Percentiles rank a stretch among this genome's conserved stretches.
These are phyloP conservation scores for Ottelia alismoides DNA, from an alignment of 106 monocot genomes.

Conservation along the genomic window DNA sequence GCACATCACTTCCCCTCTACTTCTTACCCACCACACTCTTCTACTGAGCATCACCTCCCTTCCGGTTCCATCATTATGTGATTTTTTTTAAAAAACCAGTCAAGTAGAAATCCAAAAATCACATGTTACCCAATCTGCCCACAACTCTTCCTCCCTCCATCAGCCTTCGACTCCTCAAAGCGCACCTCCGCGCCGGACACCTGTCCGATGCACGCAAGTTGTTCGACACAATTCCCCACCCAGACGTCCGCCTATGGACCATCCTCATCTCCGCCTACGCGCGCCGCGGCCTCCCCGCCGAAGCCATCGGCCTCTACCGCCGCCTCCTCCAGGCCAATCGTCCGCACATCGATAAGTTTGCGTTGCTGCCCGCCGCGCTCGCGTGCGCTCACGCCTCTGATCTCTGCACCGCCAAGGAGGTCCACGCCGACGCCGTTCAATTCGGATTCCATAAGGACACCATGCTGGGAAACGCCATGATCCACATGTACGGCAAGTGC, in stretches of 20 bases:
- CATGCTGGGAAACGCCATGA: constrained; percentile 33
- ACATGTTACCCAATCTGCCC: no score
- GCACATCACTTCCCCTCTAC: no score
- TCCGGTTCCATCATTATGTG: no score
- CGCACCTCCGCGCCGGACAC: constrained; percentile 17
- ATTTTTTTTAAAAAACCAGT: no score
- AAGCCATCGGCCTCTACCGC: constrained; percentile 27
- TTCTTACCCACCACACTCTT: no score
- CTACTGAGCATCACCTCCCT: no score
- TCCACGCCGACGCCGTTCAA: constrained; percentile 35
- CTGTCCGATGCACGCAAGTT: constrained; percentile 29
- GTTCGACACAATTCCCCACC: constrained; percentile 53
- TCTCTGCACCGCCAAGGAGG: constrained; percentile 25
- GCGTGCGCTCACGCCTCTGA: constrained; percentile 28
- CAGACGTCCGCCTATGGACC: constrained; percentile 33
- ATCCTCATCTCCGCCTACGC: constrained; percentile 38
- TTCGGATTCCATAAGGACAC: constrained; percentile 26
- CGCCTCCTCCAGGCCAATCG: constrained; percentile 14
- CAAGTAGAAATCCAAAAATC: no score
- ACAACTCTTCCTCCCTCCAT: not conserved
- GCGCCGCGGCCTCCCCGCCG: constrained; percentile 23
- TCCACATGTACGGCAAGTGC: constrained; percentile 65
- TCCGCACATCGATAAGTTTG: constrained; percentile 26
- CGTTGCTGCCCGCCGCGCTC: constrained; percentile 32
- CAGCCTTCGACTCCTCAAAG: constrained; percentile 12